A percentile compares a stretch with the other conserved stretches of the same genome.
These are phyloP conservation scores for Houttuynia cordata DNA, from an alignment of 164 flowering plant genomes.

Conservation along the genomic window DNA sequence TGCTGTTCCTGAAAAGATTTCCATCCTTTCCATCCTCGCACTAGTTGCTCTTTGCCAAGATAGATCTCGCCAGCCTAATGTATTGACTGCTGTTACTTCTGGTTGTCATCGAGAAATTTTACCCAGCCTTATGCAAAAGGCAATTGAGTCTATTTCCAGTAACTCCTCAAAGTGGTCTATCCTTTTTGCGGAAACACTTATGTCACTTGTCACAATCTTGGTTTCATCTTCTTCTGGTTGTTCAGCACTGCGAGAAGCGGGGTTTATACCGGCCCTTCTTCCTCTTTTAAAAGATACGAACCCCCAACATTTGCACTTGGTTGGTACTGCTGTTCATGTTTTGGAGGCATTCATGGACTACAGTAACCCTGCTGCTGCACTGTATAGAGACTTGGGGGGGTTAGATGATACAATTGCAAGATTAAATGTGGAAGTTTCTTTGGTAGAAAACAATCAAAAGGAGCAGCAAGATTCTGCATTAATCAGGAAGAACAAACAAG, in stretches of 20 bases:
- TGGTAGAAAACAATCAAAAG: constrained; percentile 43
- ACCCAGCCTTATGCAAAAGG: constrained; percentile 90
- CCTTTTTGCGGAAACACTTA: constrained; percentile 75
- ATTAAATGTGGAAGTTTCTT: constrained; percentile 61
- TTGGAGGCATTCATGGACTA: constrained; percentile 92
- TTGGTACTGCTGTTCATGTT: constrained; percentile 73
- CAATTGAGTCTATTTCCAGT: constrained; percentile 52
- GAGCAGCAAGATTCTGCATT: constrained; percentile 37
- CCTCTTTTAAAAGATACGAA: constrained; percentile 84
- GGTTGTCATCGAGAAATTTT: constrained; percentile 82
- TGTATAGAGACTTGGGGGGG: constrained; percentile 88
- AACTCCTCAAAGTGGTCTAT: constrained; percentile 65
- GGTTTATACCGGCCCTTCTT: constrained; percentile 83
- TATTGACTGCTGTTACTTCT: constrained; percentile 69
- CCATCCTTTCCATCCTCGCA: constrained; percentile 52
- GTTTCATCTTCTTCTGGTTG: constrained; percentile 90
- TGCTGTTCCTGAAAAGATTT: constrained; percentile 56
- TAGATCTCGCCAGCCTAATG: constrained; percentile 62
- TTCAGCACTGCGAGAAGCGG: constrained; percentile 86
- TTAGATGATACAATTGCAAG: constrained; percentile 82
- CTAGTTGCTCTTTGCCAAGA: constrained; percentile 86
- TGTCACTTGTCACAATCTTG: constrained; percentile 75
- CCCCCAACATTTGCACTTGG: constrained; percentile 83
- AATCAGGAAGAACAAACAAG: constrained; percentile 26
- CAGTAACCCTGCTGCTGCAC: constrained; percentile 81